Conservation (phyloP, 2,329 filamentous ascomycete species). For the Simplicillium sp. region DNA sequence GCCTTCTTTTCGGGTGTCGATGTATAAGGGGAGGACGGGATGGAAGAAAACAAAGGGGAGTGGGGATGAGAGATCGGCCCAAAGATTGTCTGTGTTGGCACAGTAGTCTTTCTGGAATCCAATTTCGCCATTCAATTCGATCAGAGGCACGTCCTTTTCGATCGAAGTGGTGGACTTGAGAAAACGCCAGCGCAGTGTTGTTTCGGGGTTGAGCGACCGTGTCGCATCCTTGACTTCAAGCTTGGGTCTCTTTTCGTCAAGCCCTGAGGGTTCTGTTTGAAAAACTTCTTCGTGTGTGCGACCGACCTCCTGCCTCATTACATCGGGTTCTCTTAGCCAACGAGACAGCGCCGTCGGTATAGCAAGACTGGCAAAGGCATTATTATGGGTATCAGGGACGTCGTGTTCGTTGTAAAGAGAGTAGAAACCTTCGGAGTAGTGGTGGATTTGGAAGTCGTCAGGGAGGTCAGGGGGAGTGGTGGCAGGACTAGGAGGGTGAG, state of each 20-base stretch:
- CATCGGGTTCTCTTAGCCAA: constrained; percentile 70
- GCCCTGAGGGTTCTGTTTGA: constrained; percentile 34
- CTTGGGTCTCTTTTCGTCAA: constrained; percentile 30
- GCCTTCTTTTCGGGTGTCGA: constrained; percentile 83
- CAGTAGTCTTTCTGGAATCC: constrained; percentile 68
- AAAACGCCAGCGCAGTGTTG: constrained; percentile 57
- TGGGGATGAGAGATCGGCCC: constrained; percentile 55
- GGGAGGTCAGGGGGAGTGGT: constrained; percentile 61
- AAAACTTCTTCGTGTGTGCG: constrained; percentile 62
- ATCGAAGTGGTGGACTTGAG: constrained; percentile 44
- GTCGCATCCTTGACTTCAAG: constrained; percentile 41
- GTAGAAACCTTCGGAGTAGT: constrained; percentile 68
- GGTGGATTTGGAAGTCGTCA: constrained; percentile 54
- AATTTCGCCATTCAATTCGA: constrained; percentile 70
- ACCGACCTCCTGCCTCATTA: constrained; percentile 58
- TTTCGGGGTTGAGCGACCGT: constrained; percentile 20
- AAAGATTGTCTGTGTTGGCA: constrained; percentile 54
- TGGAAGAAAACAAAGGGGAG: constrained; percentile 81
- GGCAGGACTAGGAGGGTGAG: constrained; percentile 62
- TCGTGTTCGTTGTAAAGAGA: constrained; percentile 59
- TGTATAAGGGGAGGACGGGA: constrained; percentile 78
- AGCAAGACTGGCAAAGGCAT: constrained; percentile 66
- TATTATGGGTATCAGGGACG: constrained; percentile 54
- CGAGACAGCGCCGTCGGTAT: constrained; percentile 65
- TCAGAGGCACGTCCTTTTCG: constrained; percentile 46